Evolutionary conservation across 2,329 filamentous ascomycete genomes (phyloP), one percentile per base, ranked within the genome.

Genomic region (Cadophora sp.): DNA sequence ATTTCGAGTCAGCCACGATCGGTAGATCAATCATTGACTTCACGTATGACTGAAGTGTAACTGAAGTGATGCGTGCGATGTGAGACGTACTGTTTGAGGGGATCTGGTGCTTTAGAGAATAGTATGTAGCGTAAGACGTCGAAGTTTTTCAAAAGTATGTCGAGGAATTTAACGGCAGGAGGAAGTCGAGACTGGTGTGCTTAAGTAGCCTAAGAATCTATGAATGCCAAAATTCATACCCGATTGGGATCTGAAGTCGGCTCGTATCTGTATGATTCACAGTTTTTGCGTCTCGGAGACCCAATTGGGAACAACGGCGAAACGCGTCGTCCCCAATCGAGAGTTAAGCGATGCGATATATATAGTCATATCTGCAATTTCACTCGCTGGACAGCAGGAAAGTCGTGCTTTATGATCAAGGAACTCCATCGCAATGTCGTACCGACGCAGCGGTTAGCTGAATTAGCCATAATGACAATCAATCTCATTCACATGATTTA

Each of bases 61-160:
- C n/a, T n/a, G n/a, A n/a, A n/a, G n/a, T n/a, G n/a, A n/a, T n/a
- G n/a, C n/a, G n/a, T n/a, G n/a, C n/a, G n/a, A n/a, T 16, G 19
- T 19, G 2, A 19, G 14, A 16, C 40, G 5, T 19, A 43, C 40
- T 19, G 19, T 12, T 3, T 43, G 14, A 3, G 4, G 16, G 14
- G 40, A 43, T 16, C 40, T 19, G 31, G 11, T 11, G 11, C 31
- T 34, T 34, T 6, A 11, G 5, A 34, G 31, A 34, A 34, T 34
- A 34, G 31, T 34, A 34, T 34, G 31, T 11, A 34, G 5, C 31
- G 31, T 6, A 34, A 34, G 11, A n/a, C 9, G 4, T 6, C 68
- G 61, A n/a, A 67, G 29, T 16, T 27, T 63, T 8, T 5, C 69
- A 27, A 5, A 63, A 68, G 9, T 43, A 6, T 60, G 22, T 60